Evolutionary conservation across 306 rosid species (phyloP).

Genomic region (Inga oerstediana): DNA sequence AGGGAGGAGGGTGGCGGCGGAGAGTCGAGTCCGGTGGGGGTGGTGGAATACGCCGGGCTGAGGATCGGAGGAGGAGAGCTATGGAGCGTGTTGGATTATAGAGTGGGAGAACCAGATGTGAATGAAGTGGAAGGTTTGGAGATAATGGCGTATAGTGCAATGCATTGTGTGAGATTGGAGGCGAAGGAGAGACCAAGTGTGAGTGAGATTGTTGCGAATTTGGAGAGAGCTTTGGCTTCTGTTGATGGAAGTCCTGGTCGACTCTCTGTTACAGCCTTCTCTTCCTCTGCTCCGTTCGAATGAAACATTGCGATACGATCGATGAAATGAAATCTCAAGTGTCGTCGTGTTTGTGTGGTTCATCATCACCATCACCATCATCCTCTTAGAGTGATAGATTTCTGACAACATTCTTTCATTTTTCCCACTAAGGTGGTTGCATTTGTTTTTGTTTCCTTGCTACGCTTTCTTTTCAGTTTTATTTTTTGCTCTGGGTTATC

Average conservation of each 20-base stretch:
- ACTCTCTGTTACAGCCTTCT: conserved; percentile 19
- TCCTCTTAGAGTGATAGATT: neutral
- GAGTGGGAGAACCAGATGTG: conserved; percentile 50
- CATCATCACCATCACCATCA: no score
- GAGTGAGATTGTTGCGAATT: conserved; percentile 49
- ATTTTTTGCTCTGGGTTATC: neutral
- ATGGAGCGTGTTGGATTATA: conserved; percentile 46
- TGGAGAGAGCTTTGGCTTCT: conserved; percentile 48
- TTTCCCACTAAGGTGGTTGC: neutral
- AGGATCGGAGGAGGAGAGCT: conserved; percentile 46
- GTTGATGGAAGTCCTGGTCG: conserved; percentile 36
- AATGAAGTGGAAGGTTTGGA: conserved; percentile 47
- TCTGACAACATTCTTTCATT: conserved; percentile 29
- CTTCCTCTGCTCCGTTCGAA: conserved; percentile 37
- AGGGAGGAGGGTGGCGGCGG: conserved; percentile 27
- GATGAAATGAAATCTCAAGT: neutral
- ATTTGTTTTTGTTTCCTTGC: neutral
- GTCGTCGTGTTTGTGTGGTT: neutral
- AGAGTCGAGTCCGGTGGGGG: conserved; percentile 29
- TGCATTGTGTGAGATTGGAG: conserved; percentile 53
- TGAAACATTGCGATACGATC: neutral
- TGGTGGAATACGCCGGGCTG: conserved; percentile 44
- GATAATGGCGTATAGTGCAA: conserved; percentile 49
- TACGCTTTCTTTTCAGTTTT: neutral
- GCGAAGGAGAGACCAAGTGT: conserved; percentile 49